phyloP scores from a whole-genome alignment of 306 rosid genomes.

The Citrullus colocynthis region DNA sequence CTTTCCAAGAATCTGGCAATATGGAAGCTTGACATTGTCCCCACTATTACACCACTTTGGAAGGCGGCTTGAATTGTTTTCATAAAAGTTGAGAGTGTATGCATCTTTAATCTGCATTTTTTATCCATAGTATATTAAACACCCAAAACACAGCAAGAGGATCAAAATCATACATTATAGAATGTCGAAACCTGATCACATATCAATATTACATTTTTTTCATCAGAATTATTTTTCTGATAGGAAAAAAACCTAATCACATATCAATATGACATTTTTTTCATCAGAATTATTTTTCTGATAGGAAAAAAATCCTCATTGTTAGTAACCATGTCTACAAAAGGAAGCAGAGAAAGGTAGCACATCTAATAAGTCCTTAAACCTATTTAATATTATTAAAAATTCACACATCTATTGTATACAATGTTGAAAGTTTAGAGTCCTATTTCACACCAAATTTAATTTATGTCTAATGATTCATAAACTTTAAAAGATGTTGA shows the following conservation, averaged over 20 bases:
- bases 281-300: not conserved
- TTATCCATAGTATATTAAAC: constrained; percentile 1
- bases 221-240: not conserved
- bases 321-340: not conserved
- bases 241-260: not conserved
- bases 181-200: not conserved
- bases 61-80: constrained; percentile 63
- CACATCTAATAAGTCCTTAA: not conserved
- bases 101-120: constrained; percentile 87
- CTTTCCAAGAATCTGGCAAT: constrained; percentile 82
- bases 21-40: constrained; percentile 73
- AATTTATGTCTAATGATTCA: too few relatives aligned
- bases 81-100: constrained; percentile 69
- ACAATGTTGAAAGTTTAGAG: too few relatives aligned
- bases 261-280: not conserved
- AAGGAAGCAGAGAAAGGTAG: not conserved
- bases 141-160: not conserved
- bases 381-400: too few relatives aligned
- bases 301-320: not conserved
- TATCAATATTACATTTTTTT: not conserved
- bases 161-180: not conserved
- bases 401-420: too few relatives aligned
- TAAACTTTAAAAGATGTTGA: too few relatives aligned
- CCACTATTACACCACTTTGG: constrained; percentile 89
- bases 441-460: too few relatives aligned